These are phyloP conservation scores for Heracleum sosnowskyi DNA, from an alignment of 129 eudicot genomes.

Conservation along the genomic window DNA sequence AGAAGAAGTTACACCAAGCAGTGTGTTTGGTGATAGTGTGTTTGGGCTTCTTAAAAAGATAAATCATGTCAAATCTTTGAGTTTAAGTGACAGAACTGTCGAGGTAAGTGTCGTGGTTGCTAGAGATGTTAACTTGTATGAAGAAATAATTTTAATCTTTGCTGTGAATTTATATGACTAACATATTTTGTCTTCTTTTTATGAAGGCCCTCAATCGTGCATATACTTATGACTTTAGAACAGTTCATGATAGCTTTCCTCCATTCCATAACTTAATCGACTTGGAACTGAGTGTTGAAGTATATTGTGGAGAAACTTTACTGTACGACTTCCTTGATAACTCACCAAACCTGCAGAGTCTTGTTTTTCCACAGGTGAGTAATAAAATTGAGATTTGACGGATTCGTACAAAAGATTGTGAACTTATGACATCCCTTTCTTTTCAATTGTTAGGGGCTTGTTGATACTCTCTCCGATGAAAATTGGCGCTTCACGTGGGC, in stretches of 20 bases:
- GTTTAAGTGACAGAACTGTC: neutral
- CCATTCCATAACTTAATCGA: constrained; percentile 1
- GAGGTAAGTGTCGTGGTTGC: neutral
- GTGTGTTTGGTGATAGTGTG: neutral
- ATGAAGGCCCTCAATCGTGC: neutral
- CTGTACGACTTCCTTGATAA: neutral
- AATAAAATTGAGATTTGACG: neutral
- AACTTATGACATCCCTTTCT: neutral
- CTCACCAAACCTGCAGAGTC: neutral
- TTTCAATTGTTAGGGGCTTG: neutral
- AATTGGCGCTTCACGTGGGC: neutral
- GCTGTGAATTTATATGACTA: neutral
- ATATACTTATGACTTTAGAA: neutral
- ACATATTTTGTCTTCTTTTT: neutral
- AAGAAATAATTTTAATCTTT: too few relatives aligned
- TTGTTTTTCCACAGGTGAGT: neutral
- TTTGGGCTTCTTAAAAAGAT: constrained; percentile 7
- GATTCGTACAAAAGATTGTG: neutral
- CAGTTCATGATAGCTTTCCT: neutral
- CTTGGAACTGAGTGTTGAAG: neutral
- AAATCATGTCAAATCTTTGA: neutral
- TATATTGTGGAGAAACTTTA: neutral
- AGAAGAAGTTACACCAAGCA: neutral
- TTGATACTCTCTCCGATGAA: neutral
- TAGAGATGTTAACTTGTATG: neutral